These are phyloP conservation scores for Rhodotorula sp. DNA, from an alignment of 1,284 basidiomycete species.

Conservation along the genomic window DNA sequence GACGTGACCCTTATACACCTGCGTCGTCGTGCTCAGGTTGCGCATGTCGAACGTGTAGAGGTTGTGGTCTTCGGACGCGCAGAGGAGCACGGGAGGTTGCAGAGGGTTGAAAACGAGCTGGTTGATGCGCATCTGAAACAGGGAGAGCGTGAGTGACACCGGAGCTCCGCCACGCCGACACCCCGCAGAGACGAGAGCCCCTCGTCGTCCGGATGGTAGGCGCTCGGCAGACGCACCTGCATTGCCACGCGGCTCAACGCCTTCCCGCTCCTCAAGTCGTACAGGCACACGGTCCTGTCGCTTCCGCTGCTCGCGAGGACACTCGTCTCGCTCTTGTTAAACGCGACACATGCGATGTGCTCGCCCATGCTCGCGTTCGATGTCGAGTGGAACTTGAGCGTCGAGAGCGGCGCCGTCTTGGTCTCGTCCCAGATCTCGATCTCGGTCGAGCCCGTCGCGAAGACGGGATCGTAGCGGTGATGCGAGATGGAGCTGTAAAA, in stretches of 20 bases:
- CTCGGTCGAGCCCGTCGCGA: constrained; percentile 88
- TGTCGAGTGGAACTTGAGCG: constrained; percentile 63
- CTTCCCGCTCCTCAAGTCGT: constrained; percentile 94
- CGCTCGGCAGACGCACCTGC: constrained; percentile 60
- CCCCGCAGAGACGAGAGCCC: too few species aligned
- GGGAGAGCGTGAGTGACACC: not conserved
- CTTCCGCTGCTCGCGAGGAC: constrained; percentile 91
- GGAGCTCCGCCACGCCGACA: too few species aligned
- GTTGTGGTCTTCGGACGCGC: constrained; percentile 97
- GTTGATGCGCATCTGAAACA: constrained; percentile 59
- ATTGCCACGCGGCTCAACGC: constrained; percentile 88
- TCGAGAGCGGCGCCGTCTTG: constrained; percentile 62
- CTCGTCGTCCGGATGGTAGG: too few species aligned
- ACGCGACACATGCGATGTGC: constrained; percentile 77
- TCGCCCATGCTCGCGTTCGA: constrained; percentile 82
- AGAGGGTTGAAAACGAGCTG: constrained; percentile 93
- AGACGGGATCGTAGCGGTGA: constrained; percentile 79
- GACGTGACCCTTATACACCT: constrained; percentile 97
- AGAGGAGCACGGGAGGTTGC: constrained; percentile 83
- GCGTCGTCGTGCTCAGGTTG: constrained; percentile 75
- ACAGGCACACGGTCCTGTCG: constrained; percentile 92
- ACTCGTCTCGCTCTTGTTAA: constrained; percentile 91
- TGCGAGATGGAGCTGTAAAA: constrained; percentile 81
- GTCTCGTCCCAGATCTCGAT: constrained; percentile 99
- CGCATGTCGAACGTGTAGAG: constrained; percentile 98